phyloP scores from a whole-genome alignment of 371 early-diverging fungal genomes.

The Mucor circinelloides region DNA sequence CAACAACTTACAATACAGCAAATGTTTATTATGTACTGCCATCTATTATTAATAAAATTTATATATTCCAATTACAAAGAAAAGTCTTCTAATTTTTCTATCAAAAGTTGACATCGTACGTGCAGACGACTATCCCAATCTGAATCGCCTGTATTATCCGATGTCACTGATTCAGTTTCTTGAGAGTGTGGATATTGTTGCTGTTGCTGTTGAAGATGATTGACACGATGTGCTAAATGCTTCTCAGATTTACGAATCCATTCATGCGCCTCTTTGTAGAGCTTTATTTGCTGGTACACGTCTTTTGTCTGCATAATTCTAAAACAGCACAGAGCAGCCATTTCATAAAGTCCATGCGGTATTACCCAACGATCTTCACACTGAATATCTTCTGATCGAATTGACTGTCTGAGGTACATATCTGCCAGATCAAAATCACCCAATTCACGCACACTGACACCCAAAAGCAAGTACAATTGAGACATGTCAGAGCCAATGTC shows the following conservation, averaged over 20 bases:
- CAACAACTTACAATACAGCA: too few species aligned
- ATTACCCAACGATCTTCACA: slow-evolving; percentile 36
- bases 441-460: slow-evolving; percentile 40
- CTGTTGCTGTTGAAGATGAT: background rate
- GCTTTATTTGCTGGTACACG: slow-evolving; percentile 10
- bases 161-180: slow-evolving; percentile 15
- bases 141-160: slow-evolving; percentile 32
- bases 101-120: slow-evolving; percentile 32
- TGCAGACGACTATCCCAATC: slow-evolving; percentile 44
- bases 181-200: background rate
- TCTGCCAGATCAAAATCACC: slow-evolving; percentile 36
- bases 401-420: slow-evolving; percentile 25
- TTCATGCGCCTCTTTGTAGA: slow-evolving; percentile 24
- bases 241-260: slow-evolving; percentile 33
- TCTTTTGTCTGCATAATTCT: slow-evolving; percentile 6
- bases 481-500: slow-evolving; percentile 27
- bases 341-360: slow-evolving; percentile 35
- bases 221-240: slow-evolving; percentile 6
- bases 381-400: background rate
- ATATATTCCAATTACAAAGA: background rate
- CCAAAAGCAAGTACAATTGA: slow-evolving; percentile 37
- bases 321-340: slow-evolving; percentile 32
- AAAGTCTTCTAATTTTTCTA: slow-evolving; percentile 33
- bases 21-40: too few species aligned
- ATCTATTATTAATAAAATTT: too few species aligned